A percentile compares a stretch with the other conserved stretches of the same genome.
phyloP scores from a whole-genome alignment of 805 yeast genomes.

The Lachancea sp. region DNA sequence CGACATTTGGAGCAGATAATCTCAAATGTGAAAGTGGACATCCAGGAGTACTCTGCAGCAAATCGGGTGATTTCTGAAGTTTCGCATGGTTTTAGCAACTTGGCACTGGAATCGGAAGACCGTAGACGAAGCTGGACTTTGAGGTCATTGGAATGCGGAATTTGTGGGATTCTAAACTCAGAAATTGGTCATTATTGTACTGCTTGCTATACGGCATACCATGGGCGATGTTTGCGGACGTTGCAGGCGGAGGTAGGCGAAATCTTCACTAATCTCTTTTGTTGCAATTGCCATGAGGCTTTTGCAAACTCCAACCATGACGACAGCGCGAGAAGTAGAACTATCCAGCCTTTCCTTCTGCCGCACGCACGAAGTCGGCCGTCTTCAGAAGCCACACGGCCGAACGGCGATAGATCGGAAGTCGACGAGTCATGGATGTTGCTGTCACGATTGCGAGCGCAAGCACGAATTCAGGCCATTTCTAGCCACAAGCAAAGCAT shows the following conservation, averaged over 20 bases:
- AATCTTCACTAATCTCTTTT: constrained; percentile 16
- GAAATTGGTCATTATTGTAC: constrained; percentile 13
- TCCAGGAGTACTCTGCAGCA: not conserved
- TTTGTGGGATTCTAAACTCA: constrained; percentile 18
- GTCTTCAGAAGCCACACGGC: not conserved
- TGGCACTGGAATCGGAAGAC: not conserved
- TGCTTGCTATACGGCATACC: constrained; percentile 17
- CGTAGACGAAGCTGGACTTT: constrained; percentile 1
- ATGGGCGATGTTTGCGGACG: constrained; percentile 20
- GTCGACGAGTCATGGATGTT: constrained; percentile 7
- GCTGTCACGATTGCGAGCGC: constrained; percentile 1
- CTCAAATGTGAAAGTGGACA: constrained; percentile 8
- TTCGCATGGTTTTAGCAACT: not conserved
- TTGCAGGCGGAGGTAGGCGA: constrained; percentile 22
- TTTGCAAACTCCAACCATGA: not conserved
- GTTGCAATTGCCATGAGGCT: constrained; percentile 9
- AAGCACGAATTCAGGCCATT: not conserved
- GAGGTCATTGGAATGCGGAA: constrained; percentile 11
- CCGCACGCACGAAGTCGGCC: not conserved
- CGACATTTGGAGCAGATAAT: constrained; percentile 7
- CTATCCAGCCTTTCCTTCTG: not conserved
- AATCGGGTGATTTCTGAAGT: not conserved
- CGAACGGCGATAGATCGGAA: constrained; percentile 1
- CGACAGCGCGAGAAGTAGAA: not conserved
- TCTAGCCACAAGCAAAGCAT: constrained; percentile 47